These are phyloP conservation scores for Yamadazyma nakazawae DNA, from an alignment of 805 yeast species.

Conservation along the genomic window DNA sequence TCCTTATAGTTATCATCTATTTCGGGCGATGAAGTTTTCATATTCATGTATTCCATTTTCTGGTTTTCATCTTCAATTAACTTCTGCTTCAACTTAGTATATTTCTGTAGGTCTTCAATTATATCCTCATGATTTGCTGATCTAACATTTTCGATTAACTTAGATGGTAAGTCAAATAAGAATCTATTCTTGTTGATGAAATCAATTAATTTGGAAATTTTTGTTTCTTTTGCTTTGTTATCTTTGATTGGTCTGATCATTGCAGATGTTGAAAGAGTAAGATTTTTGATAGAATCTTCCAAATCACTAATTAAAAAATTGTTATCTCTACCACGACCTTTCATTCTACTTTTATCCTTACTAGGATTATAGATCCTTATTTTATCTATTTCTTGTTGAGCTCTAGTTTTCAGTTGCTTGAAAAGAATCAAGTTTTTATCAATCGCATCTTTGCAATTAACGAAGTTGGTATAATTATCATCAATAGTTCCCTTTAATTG, in stretches of 20 bases:
- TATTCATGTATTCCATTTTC: conserved; percentile 11
- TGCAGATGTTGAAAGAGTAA: conserved; percentile 34
- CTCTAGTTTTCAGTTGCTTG: conserved; percentile 30
- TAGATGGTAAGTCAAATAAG: conserved; percentile 37
- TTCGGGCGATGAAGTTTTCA: conserved; percentile 9
- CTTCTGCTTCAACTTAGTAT: conserved; percentile 14
- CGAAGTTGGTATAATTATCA: conserved; percentile 33
- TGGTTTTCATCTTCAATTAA: conserved; percentile 11
- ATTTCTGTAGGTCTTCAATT: conserved; percentile 32
- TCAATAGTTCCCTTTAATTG: conserved; percentile 37
- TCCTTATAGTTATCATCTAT: conserved; percentile 20
- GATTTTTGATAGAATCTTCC: conserved; percentile 37
- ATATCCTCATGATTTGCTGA: conserved; percentile 33
- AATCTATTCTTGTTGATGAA: conserved; percentile 29
- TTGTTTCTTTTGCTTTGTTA: conserved; percentile 32
- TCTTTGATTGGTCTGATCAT: conserved; percentile 42
- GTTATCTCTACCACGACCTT: conserved; percentile 16
- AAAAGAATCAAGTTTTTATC: conserved; percentile 36
- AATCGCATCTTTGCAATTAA: conserved; percentile 36
- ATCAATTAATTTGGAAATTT: conserved; percentile 32
- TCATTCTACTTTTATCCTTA: conserved; percentile 13
- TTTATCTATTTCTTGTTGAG: conserved; percentile 34
- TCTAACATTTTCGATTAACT: conserved; percentile 25
- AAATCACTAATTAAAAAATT: conserved; percentile 27
- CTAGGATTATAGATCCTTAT: conserved; percentile 38